Percentiles rank a stretch among this genome's conserved stretches.
Conservation (phyloP, 1,139 yeast species). For the Suhomyces panamericanus region DNA sequence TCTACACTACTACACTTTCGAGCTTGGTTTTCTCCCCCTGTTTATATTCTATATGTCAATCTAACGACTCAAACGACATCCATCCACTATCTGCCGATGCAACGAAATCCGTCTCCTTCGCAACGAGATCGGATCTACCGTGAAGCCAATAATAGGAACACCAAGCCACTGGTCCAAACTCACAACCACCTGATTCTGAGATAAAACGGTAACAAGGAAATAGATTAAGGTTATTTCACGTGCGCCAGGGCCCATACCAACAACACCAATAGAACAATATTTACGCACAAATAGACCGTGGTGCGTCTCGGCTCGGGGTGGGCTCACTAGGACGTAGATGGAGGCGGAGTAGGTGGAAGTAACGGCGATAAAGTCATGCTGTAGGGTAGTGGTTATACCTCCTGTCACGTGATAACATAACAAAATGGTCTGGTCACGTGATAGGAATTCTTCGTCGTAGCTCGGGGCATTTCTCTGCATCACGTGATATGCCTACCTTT, state of each 20-base stretch:
- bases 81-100: no score
- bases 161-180: no score
- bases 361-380: no score
- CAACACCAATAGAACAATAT: not conserved
- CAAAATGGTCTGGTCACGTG: no score
- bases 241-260: not conserved
- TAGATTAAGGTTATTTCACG: not conserved
- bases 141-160: no score
- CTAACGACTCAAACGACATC: not conserved
- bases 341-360: not conserved
- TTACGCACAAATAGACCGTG: not conserved
- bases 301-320: not conserved
- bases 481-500: slow-evolving; percentile 24
- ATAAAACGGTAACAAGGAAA: not conserved
- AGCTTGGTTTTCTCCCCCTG: slow-evolving; percentile 3
- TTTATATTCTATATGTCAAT: slow-evolving; percentile 4
- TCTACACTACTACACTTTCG: slow-evolving; percentile 4
- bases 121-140: no score
- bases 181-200: no score
- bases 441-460: no score
- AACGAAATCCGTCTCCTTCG: no score
- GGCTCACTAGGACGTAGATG: not conserved
- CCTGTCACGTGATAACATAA: no score
- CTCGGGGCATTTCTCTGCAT: no score
- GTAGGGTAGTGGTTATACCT: no score